phyloP scores from a whole-genome alignment of 495 filamentous ascomycete genomes.

The Aspergillus bertholletiae region DNA sequence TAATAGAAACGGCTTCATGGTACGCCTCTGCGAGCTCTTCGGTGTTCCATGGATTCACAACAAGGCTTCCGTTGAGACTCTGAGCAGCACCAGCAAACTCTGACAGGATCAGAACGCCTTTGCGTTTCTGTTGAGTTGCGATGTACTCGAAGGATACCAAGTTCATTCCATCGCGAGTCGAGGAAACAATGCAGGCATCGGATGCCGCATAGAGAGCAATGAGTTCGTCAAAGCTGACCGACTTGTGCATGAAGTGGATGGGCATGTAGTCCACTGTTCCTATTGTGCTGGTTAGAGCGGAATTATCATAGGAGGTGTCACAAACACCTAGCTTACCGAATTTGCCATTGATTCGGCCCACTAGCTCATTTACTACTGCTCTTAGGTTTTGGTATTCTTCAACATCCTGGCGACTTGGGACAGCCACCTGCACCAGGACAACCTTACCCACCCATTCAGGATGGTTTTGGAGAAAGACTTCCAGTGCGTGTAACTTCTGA shows the following conservation, averaged over 20 bases:
- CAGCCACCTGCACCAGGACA: slow-evolving; percentile 94
- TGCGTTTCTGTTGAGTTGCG: slow-evolving; percentile 80
- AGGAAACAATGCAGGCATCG: slow-evolving; percentile 91
- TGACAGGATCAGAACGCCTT: slow-evolving; percentile 88
- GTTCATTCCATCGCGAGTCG: slow-evolving; percentile 96
- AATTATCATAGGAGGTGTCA: background rate
- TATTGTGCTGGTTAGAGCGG: slow-evolving; percentile 14
- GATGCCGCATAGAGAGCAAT: slow-evolving; percentile 91
- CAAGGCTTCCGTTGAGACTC: slow-evolving; percentile 84
- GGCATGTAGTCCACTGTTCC: slow-evolving; percentile 96
- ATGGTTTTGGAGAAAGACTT: slow-evolving; percentile 94
- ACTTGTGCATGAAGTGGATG: slow-evolving; percentile 97
- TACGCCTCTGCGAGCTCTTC: slow-evolving; percentile 91
- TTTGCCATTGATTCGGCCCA: slow-evolving; percentile 90
- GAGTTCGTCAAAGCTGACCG: slow-evolving; percentile 89
- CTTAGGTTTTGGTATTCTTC: slow-evolving; percentile 96
- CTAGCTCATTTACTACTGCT: slow-evolving; percentile 89
- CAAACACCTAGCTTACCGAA: slow-evolving; percentile 55
- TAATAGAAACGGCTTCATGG: slow-evolving; percentile 91
- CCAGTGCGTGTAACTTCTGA: slow-evolving; percentile 92
- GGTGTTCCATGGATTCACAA: slow-evolving; percentile 97
- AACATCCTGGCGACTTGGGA: slow-evolving; percentile 90
- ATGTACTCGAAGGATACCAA: slow-evolving; percentile 98
- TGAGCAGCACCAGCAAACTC: slow-evolving; percentile 96
- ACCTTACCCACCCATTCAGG: slow-evolving; percentile 98